phyloP scores from a whole-genome alignment of 2,329 filamentous ascomycete species.

The Penicillium janthinellum region DNA sequence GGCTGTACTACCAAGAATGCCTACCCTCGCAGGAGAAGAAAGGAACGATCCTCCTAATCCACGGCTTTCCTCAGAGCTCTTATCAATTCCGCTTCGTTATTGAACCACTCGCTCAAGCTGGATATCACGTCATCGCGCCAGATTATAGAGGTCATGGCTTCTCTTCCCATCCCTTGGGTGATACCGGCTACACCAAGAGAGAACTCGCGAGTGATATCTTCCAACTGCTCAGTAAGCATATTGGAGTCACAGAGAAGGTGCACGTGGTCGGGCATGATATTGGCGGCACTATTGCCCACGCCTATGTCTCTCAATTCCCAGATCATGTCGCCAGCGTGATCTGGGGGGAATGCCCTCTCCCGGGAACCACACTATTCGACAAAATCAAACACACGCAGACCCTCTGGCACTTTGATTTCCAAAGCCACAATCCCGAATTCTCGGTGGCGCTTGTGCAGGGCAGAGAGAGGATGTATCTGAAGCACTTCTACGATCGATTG shows the following conservation, averaged over 20 bases:
- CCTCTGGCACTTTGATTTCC: not conserved
- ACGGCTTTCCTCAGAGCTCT: not conserved
- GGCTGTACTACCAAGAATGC: too few species aligned
- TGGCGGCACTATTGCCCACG: conserved; percentile 1
- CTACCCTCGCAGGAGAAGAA: not conserved
- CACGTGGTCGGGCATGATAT: conserved; percentile 1
- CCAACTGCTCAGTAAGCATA: too few species aligned
- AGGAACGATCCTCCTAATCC: not conserved
- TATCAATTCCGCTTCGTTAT: conserved; percentile 1
- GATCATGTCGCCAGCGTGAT: not conserved
- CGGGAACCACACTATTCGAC: not conserved
- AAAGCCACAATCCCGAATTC: not conserved
- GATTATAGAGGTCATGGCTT: too few species aligned
- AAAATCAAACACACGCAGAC: not conserved
- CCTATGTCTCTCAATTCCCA: not conserved
- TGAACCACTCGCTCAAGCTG: not conserved
- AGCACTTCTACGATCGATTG: not conserved
- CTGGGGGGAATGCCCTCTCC: not conserved
- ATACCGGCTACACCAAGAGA: too few species aligned
- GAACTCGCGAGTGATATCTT: too few species aligned
- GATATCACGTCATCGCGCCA: not conserved
- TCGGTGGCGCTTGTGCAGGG: not conserved
- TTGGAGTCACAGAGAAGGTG: not conserved
- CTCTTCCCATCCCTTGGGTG: too few species aligned
- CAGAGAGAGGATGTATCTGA: conserved; percentile 1